Conservation (phyloP, 139 green algal genomes). For the Edaphochlamys debaryana region DNA sequence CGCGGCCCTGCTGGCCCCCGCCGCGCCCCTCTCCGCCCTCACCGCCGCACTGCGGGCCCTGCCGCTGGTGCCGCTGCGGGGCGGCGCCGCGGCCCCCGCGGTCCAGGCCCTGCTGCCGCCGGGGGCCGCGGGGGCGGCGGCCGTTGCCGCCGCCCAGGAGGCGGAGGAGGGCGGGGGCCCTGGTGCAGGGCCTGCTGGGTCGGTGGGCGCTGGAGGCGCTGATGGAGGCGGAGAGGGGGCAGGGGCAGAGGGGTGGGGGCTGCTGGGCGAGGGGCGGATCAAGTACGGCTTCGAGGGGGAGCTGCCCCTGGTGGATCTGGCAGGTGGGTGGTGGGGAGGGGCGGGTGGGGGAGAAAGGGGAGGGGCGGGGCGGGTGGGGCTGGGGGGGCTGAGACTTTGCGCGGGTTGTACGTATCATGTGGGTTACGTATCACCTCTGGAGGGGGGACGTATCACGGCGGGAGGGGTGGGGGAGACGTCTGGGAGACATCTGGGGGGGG, state of each 20-base stretch:
- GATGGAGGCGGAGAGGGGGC: background rate
- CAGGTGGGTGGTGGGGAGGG: background rate
- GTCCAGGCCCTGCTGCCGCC: constrained; percentile 22
- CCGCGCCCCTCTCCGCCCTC: background rate
- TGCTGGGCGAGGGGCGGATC: constrained; percentile 31
- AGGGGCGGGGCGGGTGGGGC: background rate
- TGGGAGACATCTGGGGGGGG: no score
- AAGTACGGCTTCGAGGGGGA: constrained; percentile 31
- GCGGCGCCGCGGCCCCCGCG: background rate
- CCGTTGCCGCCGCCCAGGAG: background rate
- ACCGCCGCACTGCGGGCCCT: background rate
- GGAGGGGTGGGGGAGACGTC: no score
- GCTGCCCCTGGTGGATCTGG: constrained; percentile 23
- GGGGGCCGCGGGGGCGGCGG: background rate
- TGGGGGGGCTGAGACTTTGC: no score
- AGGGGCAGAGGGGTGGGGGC: background rate
- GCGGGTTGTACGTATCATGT: no score
- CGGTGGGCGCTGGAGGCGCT: background rate
- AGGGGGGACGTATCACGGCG: no score
- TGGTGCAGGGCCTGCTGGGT: no score
- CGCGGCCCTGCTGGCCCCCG: background rate
- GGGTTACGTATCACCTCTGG: no score
- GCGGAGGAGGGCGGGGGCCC: background rate
- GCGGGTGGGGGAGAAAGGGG: no score
- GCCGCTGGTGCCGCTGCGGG: constrained; percentile 21